Base-by-base conservation (phyloP, 495 filamentous ascomycete species). In the Eremomyces bilateralis region DNA sequence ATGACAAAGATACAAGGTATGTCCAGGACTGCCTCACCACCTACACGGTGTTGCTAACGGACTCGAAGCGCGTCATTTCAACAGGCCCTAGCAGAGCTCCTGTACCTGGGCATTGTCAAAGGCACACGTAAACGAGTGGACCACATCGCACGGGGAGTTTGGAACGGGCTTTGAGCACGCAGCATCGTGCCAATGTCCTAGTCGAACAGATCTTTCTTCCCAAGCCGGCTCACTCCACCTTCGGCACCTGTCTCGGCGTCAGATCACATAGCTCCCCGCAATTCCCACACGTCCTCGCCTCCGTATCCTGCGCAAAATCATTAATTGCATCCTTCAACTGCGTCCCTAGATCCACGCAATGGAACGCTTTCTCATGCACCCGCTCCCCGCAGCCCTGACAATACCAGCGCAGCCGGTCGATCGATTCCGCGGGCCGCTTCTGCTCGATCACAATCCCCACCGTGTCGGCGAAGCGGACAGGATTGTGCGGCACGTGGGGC, bases 241-340 rank as follows among this genome's bases (percentile, higher is more conserved):
- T n/a, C n/a, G n/a, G n/a, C n/a, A n/a, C n/a, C n/a, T n/a, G n/a
- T 13, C 13, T 27, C 24, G 54, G 54, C 19, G 48, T 41, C 17
- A 49, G 42, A 41, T 72, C 59, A 16, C 81, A 84, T 36, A 92
- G 41, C 35, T 58, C 61, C 11, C 84, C 85, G 51, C 88, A 97
- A 12, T 60, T 63, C 45, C 64, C 63, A 57, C 88, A 97, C 40
- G 58, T 77, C 54, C 90, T 67, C 54, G 64, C 69, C 44, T 69
- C 67, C 40, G 73, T 67, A 45, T 71, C 71, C 2, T 55, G 66
- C 45, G 69, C 76, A 51, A 93, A 94, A 30, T 57, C 64, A 49
- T 91, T 71, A 20, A 97, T 85, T 4, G 85, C 90, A 37, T 65
- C 73, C 63, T 93, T 97, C 38, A 97, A 83, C 64, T 97, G 88